A percentile compares a stretch with the other conserved stretches of the same genome.
Evolutionary conservation across 257 asterid species (phyloP).

Genomic region (Eucommia ulmoides): DNA sequence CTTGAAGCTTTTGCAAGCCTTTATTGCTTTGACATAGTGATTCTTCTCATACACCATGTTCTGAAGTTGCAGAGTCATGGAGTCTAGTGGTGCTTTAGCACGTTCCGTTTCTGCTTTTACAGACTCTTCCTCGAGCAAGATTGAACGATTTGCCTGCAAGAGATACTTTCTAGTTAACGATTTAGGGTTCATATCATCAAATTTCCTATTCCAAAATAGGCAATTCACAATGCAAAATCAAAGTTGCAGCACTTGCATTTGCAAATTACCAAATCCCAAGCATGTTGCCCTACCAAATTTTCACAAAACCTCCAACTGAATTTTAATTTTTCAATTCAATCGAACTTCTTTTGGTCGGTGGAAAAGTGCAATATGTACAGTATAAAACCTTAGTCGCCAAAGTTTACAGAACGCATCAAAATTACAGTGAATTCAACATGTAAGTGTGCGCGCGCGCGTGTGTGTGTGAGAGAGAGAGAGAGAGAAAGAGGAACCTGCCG

Average conservation of each 20-base stretch:
- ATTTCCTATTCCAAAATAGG: too few species aligned
- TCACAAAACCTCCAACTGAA: too few species aligned
- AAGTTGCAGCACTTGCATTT: too few species aligned
- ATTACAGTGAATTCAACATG: background rate
- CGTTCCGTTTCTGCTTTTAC: constrained; percentile 82
- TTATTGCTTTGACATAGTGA: constrained; percentile 91
- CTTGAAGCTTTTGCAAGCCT: constrained; percentile 91
- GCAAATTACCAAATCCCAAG: too few species aligned
- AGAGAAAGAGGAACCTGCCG: constrained; percentile 59
- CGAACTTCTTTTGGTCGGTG: too few species aligned
- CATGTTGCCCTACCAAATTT: too few species aligned
- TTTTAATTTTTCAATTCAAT: too few species aligned
- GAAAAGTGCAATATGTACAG: background rate
- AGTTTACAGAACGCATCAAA: background rate
- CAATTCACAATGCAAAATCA: too few species aligned
- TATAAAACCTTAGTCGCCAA: background rate
- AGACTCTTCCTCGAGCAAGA: constrained; percentile 88
- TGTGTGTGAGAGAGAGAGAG: background rate
- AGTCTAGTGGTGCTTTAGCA: constrained; percentile 80
- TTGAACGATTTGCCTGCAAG: constrained; percentile 91
- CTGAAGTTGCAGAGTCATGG: constrained; percentile 90
- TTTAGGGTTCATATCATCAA: too few species aligned
- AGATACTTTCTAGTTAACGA: too few species aligned
- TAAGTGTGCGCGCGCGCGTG: background rate
- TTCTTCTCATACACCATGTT: constrained; percentile 92